Percentiles rank a stretch among this genome's conserved stretches.
Conservation (phyloP, 2,329 filamentous ascomycete genomes). For the Erysiphe pulchra region DNA sequence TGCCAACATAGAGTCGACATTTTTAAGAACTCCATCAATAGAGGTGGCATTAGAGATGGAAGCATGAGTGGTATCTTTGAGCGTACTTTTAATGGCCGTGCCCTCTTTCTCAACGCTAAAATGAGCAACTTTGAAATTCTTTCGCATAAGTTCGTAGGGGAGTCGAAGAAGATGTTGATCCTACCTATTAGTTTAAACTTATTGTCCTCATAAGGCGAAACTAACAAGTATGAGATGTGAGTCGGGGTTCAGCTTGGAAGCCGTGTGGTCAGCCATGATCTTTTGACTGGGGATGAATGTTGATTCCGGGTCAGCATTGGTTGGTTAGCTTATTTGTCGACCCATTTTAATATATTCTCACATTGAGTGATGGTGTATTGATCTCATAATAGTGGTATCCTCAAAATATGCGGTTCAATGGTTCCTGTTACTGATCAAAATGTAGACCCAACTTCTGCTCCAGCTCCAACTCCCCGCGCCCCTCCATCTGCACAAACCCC, state of each 20-base stretch:
- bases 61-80: constrained; percentile 29
- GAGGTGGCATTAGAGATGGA: constrained; percentile 27
- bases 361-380: too few relatives aligned
- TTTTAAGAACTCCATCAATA: constrained; percentile 48
- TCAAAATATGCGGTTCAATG: too few relatives aligned
- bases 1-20: constrained; percentile 61
- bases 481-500: too few relatives aligned
- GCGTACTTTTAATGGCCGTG: constrained; percentile 30
- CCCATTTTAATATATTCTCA: too few relatives aligned
- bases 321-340: too few relatives aligned
- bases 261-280: constrained; percentile 31
- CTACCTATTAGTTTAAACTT: constrained; percentile 14
- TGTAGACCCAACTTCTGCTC: too few relatives aligned
- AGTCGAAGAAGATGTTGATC: constrained; percentile 87
- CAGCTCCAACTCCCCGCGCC: too few relatives aligned
- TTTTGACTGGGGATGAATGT: too few relatives aligned
- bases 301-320: too few relatives aligned
- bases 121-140: constrained; percentile 77
- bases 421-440: too few relatives aligned
- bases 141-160: constrained; percentile 74
- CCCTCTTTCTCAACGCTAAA: constrained; percentile 50
- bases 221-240: constrained; percentile 48
- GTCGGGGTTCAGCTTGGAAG: constrained; percentile 45
- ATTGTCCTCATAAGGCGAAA: background rate
- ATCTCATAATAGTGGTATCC: too few relatives aligned